phyloP scores from a whole-genome alignment of 2,329 filamentous ascomycete genomes.

The Cladosporium sp. region DNA sequence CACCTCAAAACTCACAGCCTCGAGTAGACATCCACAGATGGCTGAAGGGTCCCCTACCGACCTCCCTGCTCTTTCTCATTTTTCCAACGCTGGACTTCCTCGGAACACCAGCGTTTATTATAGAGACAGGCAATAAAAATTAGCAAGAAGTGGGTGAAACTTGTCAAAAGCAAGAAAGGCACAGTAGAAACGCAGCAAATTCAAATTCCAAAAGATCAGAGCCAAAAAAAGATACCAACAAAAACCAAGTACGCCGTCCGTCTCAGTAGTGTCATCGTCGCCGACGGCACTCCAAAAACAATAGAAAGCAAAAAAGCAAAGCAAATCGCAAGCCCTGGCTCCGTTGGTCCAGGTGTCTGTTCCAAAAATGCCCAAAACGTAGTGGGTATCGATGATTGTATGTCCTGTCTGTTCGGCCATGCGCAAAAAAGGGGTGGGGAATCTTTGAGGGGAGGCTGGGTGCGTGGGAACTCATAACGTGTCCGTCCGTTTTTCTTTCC shows the following conservation, averaged over 20 bases:
- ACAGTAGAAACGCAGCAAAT: not conserved
- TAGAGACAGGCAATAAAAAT: too few relatives aligned
- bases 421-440: not conserved
- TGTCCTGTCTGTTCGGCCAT: conserved; percentile 10
- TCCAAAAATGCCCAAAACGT: not conserved
- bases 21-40: too few relatives aligned
- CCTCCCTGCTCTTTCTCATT: too few relatives aligned
- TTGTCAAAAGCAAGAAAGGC: too few relatives aligned
- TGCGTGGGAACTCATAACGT: not conserved
- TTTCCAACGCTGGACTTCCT: too few relatives aligned
- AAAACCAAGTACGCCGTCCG: not conserved
- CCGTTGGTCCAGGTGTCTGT: not conserved
- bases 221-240: not conserved
- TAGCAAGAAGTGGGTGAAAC: too few relatives aligned
- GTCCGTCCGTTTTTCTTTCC: not conserved
- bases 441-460: not conserved
- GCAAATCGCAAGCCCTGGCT: not conserved
- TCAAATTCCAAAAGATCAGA: not conserved
- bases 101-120: too few relatives aligned
- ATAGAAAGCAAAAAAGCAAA: not conserved
- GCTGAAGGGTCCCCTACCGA: too few relatives aligned
- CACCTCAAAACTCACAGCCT: too few relatives aligned
- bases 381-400: conserved; percentile 12
- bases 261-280: not conserved
- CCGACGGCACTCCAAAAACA: not conserved